These are phyloP conservation scores for Pseudozyma hubeiensis DNA, from an alignment of 1,284 basidiomycete genomes.

Conservation along the genomic window DNA sequence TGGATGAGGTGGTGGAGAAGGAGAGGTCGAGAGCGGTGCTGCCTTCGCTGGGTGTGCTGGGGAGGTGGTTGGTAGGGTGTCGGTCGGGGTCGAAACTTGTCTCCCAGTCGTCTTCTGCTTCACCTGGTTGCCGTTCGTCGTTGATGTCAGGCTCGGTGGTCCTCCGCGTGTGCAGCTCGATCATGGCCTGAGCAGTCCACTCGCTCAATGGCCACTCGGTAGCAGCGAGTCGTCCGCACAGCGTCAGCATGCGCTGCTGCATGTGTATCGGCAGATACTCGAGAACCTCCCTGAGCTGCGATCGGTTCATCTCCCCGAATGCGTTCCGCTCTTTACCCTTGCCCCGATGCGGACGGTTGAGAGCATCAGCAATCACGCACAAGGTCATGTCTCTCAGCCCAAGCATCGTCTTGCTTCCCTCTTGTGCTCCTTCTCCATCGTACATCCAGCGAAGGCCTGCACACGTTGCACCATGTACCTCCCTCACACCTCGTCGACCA, in stretches of 20 bases:
- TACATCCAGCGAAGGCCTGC: slow-evolving; percentile 14
- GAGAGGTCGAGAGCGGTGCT: slow-evolving; percentile 35
- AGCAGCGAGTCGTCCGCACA: slow-evolving; percentile 30
- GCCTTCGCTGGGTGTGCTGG: neutral
- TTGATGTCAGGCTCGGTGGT: neutral
- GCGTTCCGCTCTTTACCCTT: slow-evolving; percentile 1
- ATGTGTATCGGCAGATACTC: slow-evolving; percentile 33
- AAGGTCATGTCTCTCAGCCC: slow-evolving; percentile 35
- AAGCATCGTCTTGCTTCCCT: neutral
- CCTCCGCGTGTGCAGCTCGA: neutral
- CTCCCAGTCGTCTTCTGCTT: slow-evolving; percentile 16
- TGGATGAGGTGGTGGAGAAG: slow-evolving; percentile 21
- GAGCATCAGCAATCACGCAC: slow-evolving; percentile 31
- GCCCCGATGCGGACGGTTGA: slow-evolving; percentile 10
- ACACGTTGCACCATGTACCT: slow-evolving; percentile 4
- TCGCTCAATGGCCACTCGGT: slow-evolving; percentile 27
- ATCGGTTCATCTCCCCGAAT: slow-evolving; percentile 2
- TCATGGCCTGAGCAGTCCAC: slow-evolving; percentile 22
- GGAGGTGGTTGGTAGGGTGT: neutral
- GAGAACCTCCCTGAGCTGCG: slow-evolving; percentile 17
- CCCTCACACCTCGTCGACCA: neutral
- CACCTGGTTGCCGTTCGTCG: neutral
- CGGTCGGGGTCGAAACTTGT: neutral
- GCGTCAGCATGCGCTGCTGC: slow-evolving; percentile 21
- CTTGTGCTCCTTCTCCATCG: neutral